Evolutionary conservation across 306 rosid species (phyloP), one percentile per base, ranked within the genome.

Genomic region (Dicorynia guianensis): DNA sequence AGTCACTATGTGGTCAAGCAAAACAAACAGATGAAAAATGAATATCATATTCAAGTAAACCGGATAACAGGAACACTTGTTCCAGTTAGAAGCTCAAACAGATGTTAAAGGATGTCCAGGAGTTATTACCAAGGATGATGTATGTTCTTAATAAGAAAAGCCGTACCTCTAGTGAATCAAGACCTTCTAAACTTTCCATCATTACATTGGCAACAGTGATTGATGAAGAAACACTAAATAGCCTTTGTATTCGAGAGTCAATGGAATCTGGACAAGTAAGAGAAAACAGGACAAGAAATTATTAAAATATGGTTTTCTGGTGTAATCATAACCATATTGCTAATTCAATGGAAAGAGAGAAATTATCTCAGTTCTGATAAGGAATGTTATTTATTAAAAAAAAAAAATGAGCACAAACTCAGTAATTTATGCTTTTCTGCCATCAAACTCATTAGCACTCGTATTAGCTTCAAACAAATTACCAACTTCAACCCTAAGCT

Each of bases 131-230:
- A 58, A 76, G 40, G 46, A 74, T 63, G 47, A 63, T 53, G 30
- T 25, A 55, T 49, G 47, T 75, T 69, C 42, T 54, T 66, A 34
- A 52, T 12, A 44, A 77, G 30, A 25, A 25, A 25, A 25, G 30
- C 30, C 53, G 59, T 80, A 90, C 99, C 99, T 92, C 97, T 8
- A 67, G 83, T 48, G 99, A 90, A 62, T 82, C 91, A 52, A 95
- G 92, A 86, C 80, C 79, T 76, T 87, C 93, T 59, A 90, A 75
- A 68, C 84, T 30, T 42, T 89, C 84, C 71, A 92, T 34, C 8
- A 79, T 70, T 80, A 95, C 77, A 68, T 95, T 63, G 81, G 93
- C 84, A 72, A 85, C 87, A 80, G 83, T 62, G 55, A 87, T 81
- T 40, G 97, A 86, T 15, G 97, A 92, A 71, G 87, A 89, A 40